Base-by-base conservation (phyloP, 192 early-diverging fungal genomes). In the Phycomyces nitens region DNA sequence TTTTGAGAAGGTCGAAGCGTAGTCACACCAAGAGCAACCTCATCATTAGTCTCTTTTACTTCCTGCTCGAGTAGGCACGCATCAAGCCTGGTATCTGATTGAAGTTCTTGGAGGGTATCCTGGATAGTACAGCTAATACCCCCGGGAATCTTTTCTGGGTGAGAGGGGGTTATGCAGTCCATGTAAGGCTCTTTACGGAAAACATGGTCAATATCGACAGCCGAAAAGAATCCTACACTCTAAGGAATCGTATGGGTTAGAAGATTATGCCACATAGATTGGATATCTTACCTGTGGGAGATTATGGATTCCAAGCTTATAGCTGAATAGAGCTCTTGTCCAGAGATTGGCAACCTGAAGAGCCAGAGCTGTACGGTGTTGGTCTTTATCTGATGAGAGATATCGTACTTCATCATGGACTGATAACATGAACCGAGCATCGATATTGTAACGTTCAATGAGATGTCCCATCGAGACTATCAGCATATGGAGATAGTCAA, bases 331-430 rank as follows among this genome's bases (percentile, higher is more conserved):
- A 1, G 92, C 84, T 7, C 96, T 79, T 12, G 90, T 92, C 96
- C 96, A 99, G 11, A 96, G 72, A 66, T 99, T 96, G 39, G 90
- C 82, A 26, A 99, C 79, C 69, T 99, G 94, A 57, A 99, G 70
- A 0, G 94, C 94, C 56, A 95, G 65, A 0, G 90, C 89, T 0
- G 91, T 90, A 6, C 89, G 71, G 34, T 84, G 75, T 34, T 72
- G 70, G 54, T 97, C 89, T 49, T 89, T 83, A 27, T 92, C 88
- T 27, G 84, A 79, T 1, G 93, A 89, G 58, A 97, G 75, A 73
- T 90, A 99, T 8, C 96, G 82, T 20, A 97, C 81, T 66, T 99
- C 96, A 68, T 99, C 96, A 69, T 99, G 95, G 34, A 97, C 93
- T 49, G 89, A 90, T 23, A 99, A 70, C 82, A 93, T 83, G 66